Evolutionary conservation across 2,329 filamentous ascomycete genomes (phyloP), one percentile per base, ranked within the genome.

Genomic region (Penicillium hordei): DNA sequence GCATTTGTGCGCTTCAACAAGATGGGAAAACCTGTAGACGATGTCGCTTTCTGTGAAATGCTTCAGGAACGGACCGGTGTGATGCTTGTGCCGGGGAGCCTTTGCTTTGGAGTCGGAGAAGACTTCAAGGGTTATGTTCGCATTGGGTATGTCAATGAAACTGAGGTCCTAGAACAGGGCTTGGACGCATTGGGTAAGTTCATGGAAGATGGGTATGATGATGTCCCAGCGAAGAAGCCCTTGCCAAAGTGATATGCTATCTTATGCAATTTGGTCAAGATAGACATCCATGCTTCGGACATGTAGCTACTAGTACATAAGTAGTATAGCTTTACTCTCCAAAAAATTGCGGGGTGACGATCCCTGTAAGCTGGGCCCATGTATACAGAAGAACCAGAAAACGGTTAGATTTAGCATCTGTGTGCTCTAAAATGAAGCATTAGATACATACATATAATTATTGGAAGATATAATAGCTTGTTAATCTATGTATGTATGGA

Each of bases 81-180:
- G 6, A 81, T 94, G 79, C 80, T 94, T 58, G 78, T 91, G 10
- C 91, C 91, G 0, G 91, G 89, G 0, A 85, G 84, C 46, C 81
- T 79, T 42, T 91, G 88, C 65, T 95, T 96, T 72, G 91, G 91
- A 0, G 73, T 79, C 4, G 79, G 78, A 13, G 69, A 81, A 39
- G 86, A 90, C 45, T 93, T 90, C 67, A 80, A 82, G 64, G 91
- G 91, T 2, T 93, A 85, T 73, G 87, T 95, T 23, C 81, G 91
- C 58, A 82, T 95, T 60, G 90, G 91, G 0, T 94, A 89, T 74
- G 89, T 87, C 1, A 87, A 85, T 67, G 82, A 88, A 65, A 92
- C 89, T 0, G 81, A 86, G 15, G 81, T 90, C n/a, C 68, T 95
- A 52, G 79, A 83, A 66, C 81, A 86, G 61, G 91, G 84, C 0